Conservation (phyloP, 352 stramenopile species). For the Phytopythium boreale region DNA sequence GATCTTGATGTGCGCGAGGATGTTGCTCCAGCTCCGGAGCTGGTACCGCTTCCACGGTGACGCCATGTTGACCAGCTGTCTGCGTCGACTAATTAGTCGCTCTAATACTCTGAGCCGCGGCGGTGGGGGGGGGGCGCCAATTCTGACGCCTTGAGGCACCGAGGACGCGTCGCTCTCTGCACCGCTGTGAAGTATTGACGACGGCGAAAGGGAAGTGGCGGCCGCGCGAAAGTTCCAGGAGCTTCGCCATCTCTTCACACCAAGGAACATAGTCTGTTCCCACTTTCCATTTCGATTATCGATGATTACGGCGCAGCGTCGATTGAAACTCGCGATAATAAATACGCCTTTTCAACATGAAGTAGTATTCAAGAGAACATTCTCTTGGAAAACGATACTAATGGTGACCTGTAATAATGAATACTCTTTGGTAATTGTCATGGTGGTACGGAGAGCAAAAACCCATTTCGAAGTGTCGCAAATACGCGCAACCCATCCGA, state of each 20-base stretch:
- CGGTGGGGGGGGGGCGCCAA: too few relatives aligned
- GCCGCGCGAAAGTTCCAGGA: neutral
- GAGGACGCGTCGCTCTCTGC: too few relatives aligned
- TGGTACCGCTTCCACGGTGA: slow-evolving; percentile 31
- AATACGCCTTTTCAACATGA: neutral
- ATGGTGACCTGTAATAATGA: neutral
- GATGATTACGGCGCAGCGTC: neutral
- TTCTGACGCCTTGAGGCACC: too few relatives aligned
- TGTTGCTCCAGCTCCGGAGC: slow-evolving; percentile 50
- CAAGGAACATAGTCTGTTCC: too few relatives aligned
- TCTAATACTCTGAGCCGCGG: too few relatives aligned
- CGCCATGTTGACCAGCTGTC: neutral
- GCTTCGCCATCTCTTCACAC: neutral
- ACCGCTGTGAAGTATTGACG: neutral
- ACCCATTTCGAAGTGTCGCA: neutral
- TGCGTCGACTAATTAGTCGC: neutral
- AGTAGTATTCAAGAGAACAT: neutral
- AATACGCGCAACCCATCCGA: neutral
- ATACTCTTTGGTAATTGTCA: neutral
- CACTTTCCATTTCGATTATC: neutral
- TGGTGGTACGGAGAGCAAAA: neutral
- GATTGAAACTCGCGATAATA: neutral
- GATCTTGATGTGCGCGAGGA: slow-evolving; percentile 62
- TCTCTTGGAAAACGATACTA: too few relatives aligned
- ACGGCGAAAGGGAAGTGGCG: neutral